phyloP scores from a whole-genome alignment of 768 basidiomycete genomes.

The Gautieria morchelliformis region DNA sequence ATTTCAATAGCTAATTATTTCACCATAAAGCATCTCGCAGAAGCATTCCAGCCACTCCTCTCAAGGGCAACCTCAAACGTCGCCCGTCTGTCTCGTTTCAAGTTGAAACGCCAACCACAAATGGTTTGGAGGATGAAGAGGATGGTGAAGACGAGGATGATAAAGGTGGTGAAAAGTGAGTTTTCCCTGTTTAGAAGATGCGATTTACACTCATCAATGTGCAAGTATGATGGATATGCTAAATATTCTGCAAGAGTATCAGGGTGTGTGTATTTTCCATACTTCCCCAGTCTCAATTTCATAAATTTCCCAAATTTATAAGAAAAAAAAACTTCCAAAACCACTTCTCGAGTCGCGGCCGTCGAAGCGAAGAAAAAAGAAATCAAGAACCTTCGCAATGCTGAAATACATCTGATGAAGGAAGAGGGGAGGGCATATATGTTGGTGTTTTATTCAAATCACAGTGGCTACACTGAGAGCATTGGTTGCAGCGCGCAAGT shows the following conservation, averaged over 20 bases:
- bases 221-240: slow-evolving; percentile 1
- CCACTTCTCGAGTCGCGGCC: neutral
- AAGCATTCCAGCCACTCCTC: neutral
- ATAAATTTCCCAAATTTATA: neutral
- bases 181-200: neutral
- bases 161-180: neutral
- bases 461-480: neutral
- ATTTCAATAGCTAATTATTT: neutral
- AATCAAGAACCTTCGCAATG: neutral
- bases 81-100: neutral
- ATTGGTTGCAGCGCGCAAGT: neutral
- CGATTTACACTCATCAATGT: neutral
- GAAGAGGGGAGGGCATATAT: neutral
- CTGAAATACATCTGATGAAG: neutral
- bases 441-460: neutral
- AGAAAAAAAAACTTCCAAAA: slow-evolving; percentile 1
- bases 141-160: neutral
- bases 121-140: neutral
- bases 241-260: neutral
- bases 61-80: neutral
- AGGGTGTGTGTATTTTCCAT: neutral
- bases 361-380: neutral
- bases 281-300: neutral
- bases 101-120: neutral
- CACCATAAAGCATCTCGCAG: neutral